These are phyloP conservation scores for Kuraishia ogatae DNA, from an alignment of 805 yeast genomes.

Conservation along the genomic window DNA sequence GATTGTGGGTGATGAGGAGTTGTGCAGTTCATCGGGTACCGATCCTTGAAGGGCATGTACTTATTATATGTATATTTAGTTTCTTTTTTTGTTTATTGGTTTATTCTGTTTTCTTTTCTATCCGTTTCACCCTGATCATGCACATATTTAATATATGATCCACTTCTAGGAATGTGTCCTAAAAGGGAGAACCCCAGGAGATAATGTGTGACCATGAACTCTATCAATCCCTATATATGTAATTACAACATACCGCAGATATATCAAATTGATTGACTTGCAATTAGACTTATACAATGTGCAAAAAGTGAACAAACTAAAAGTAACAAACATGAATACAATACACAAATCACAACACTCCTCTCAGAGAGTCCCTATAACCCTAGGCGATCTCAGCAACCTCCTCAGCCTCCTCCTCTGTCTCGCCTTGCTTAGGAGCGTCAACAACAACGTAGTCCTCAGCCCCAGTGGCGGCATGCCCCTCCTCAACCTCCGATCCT, in stretches of 20 bases:
- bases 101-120: background rate
- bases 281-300: background rate
- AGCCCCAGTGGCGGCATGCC: background rate
- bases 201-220: no score
- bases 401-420: background rate
- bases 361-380: background rate
- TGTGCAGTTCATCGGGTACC: no score
- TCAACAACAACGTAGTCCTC: background rate
- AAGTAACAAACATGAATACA: background rate
- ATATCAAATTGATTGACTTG: background rate
- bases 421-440: background rate
- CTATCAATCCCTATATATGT: no score
- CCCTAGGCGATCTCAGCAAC: background rate
- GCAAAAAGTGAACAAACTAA: background rate
- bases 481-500: slow-evolving; percentile 24
- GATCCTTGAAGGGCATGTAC: slow-evolving; percentile 1
- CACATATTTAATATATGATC: background rate
- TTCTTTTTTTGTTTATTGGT: background rate
- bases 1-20: background rate
- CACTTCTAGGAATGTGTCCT: no score
- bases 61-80: background rate
- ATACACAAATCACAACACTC: background rate
- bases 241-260: background rate
- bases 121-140: background rate
- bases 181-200: no score